Base-by-base conservation (phyloP, 768 basidiomycete genomes). In the Basidioascus undulatus region DNA sequence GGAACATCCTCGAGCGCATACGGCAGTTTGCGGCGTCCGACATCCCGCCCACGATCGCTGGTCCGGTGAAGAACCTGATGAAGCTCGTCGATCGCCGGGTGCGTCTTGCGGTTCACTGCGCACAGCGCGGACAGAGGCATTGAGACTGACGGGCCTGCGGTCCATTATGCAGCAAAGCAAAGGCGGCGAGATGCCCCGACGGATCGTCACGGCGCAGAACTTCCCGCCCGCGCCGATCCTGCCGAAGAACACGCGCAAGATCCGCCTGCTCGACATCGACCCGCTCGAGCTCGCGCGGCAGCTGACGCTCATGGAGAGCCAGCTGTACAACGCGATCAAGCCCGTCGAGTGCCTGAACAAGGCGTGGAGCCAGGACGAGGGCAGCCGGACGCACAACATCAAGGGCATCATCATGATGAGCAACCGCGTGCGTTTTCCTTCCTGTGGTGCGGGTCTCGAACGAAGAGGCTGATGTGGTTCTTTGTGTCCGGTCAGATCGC, bases 221-320 rank as follows among this genome's bases (percentile, higher is more conserved):
- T n/a, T n/a, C 5, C 74, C 81, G 12, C 86, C 84, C 0, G 59
- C 74, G 10, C 67, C 84, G 3, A 73, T 89, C 41, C 40, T 73
- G 8, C 84, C 84, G 1, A 77, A 71, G 56, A 60, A 65, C 30
- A 69, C 66, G 49, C 74, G 71, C 61, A 76, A 72, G 57, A 57
- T 87, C 44, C 83, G 81, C 47, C 62, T 96, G 10, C 59, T 71
- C 18, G 89, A 96, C 52, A 69, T 96, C 37, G 79, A 89, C 48
- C 66, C 86, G 1, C 58, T 84, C 42, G 89, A 96, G 58, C 57
- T 96, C 15, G 89, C 87, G 0, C 68, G 89, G 23, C 89, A 96
- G 55, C 60, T 96, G 45, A 94, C 89, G 1, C 73, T 92, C 44
- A 66, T 87, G 63, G 89, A 96, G 58, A 78, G 76, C 47, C 63